These are phyloP conservation scores for Samsoniella hepiali DNA, from an alignment of 2,329 filamentous ascomycete species.

Conservation along the genomic window DNA sequence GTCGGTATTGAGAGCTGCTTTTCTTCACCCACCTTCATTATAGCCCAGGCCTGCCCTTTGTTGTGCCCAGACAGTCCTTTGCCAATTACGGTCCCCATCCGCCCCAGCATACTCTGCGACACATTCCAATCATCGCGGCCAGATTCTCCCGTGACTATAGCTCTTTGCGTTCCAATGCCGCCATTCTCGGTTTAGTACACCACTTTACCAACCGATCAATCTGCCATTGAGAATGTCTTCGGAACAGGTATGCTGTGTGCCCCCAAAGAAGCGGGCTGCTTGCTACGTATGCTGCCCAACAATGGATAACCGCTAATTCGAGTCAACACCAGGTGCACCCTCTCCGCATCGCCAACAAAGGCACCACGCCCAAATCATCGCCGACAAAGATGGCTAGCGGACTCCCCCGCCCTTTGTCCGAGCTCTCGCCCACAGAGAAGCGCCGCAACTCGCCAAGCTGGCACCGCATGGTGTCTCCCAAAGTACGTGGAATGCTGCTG, in stretches of 20 bases:
- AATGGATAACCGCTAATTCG: constrained; percentile 2
- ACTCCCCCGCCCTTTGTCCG: constrained; percentile 73
- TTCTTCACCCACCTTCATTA: background rate
- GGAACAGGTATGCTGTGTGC: constrained; percentile 35
- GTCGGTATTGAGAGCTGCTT: background rate
- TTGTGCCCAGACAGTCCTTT: background rate
- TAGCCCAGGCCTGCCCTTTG: background rate
- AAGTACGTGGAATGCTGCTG: constrained; percentile 31
- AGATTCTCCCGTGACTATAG: constrained; percentile 17
- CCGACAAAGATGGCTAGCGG: constrained; percentile 61
- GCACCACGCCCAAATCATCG: constrained; percentile 52
- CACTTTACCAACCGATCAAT: constrained; percentile 23
- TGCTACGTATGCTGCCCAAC: background rate
- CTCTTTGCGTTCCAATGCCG: constrained; percentile 34
- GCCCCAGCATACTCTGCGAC: constrained; percentile 22
- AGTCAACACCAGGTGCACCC: constrained; percentile 61
- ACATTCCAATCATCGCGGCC: constrained; percentile 30
- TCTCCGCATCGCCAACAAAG: constrained; percentile 77
- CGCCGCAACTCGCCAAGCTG: constrained; percentile 91
- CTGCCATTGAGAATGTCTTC: constrained; percentile 34
- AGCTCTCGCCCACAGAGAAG: constrained; percentile 81
- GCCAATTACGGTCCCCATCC: constrained; percentile 11
- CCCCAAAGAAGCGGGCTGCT: background rate
- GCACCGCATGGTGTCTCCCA: constrained; percentile 46
- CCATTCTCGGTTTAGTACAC: constrained; percentile 25